Conservation (phyloP, 225 moss, liverwort and hornwort species). For the Pseudisothecium myosuroides region DNA sequence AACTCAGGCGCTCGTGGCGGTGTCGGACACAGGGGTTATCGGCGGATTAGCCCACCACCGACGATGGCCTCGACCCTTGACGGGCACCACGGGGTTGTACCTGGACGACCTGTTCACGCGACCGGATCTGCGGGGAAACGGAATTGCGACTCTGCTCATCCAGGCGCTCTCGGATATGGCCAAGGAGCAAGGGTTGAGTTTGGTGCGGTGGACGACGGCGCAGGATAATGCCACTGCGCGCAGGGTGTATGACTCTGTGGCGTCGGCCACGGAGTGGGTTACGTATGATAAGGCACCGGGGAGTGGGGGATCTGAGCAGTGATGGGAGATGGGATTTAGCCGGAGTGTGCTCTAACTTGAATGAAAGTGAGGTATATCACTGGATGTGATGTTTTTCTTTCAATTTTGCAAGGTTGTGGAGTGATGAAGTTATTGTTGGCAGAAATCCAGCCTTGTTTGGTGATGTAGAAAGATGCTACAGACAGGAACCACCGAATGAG, state of each 20-base stretch:
- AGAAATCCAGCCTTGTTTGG: too few species aligned
- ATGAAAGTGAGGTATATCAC: background rate
- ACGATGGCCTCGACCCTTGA: background rate
- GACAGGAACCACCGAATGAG: background rate
- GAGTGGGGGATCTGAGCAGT: background rate
- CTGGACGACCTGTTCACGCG: background rate
- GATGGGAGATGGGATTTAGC: background rate
- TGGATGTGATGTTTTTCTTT: background rate
- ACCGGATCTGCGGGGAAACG: background rate
- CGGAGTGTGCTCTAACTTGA: background rate
- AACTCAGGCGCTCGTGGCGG: background rate
- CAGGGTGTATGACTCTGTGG: background rate
- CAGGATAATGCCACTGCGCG: background rate
- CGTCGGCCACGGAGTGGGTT: background rate
- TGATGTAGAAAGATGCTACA: background rate
- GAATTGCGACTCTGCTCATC: background rate
- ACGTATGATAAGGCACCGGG: background rate
- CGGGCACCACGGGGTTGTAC: background rate
- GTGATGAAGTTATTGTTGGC: background rate
- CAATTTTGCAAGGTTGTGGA: background rate
- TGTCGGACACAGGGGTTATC: background rate
- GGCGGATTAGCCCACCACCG: background rate
- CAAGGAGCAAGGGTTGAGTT: background rate
- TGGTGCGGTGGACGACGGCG: background rate
- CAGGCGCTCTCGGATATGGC: background rate